Evolutionary conservation across 305 asterid genomes (phyloP).

Genomic region (Fraxinus angustifolia): DNA sequence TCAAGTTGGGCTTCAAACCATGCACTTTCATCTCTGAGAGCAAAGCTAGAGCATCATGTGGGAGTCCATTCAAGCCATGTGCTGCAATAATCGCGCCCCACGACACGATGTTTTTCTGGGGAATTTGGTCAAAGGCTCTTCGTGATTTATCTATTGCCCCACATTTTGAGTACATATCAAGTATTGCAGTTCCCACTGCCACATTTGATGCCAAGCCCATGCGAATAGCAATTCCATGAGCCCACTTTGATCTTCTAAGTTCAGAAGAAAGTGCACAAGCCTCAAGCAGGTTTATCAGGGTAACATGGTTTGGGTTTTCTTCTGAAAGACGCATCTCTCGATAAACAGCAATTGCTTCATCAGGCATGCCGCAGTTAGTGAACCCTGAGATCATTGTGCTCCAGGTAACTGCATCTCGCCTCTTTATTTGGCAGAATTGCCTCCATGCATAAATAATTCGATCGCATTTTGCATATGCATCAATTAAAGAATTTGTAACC

Average conservation of each 20-base stretch:
- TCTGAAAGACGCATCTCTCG: conserved; percentile 42
- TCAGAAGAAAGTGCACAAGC: conserved; percentile 76
- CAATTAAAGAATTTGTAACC: conserved; percentile 67
- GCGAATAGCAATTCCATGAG: conserved; percentile 63
- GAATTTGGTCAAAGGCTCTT: conserved; percentile 56
- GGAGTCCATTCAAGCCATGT: conserved; percentile 69
- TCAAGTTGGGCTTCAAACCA: conserved; percentile 59
- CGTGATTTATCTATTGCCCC: conserved; percentile 66
- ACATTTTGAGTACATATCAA: conserved; percentile 81
- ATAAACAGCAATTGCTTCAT: conserved; percentile 63
- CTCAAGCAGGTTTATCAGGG: conserved; percentile 68
- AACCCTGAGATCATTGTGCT: conserved; percentile 90
- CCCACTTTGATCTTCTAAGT: conserved; percentile 53
- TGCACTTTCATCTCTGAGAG: conserved; percentile 57
- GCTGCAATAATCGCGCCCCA: conserved; percentile 88
- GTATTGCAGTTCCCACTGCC: conserved; percentile 70
- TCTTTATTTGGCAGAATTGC: conserved; percentile 47
- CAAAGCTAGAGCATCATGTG: conserved; percentile 61
- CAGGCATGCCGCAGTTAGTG: conserved; percentile 68
- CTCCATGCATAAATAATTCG: conserved; percentile 49
- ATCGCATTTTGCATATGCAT: conserved; percentile 67
- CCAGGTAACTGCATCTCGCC: conserved; percentile 72
- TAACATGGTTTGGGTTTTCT: conserved; percentile 43
- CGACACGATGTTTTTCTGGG: conserved; percentile 50
- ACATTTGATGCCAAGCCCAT: conserved; percentile 63